A percentile compares a stretch with the other conserved stretches of the same genome.
phyloP scores from a whole-genome alignment of 2,329 filamentous ascomycete genomes.

The Colletotrichum tabaci region DNA sequence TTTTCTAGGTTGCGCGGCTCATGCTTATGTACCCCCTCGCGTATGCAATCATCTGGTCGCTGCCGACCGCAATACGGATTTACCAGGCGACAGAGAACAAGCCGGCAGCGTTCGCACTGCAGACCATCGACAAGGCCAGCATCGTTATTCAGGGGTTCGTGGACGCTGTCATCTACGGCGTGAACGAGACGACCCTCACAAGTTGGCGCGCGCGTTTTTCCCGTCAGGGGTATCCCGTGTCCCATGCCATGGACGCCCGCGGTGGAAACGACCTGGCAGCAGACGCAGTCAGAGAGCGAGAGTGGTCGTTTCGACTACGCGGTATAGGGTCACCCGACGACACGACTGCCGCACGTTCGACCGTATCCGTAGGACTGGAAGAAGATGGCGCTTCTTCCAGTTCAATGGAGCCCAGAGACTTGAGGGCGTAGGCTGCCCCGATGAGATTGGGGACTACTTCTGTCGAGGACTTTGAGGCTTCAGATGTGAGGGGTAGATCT shows the following conservation, averaged over 20 bases:
- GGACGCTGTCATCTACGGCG: conserved; percentile 58
- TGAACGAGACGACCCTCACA: conserved; percentile 32
- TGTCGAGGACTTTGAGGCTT: not conserved
- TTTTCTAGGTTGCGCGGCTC: conserved; percentile 53
- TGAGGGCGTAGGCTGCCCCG: conserved; percentile 7
- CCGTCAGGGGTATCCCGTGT: conserved; percentile 3
- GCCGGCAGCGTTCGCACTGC: conserved; percentile 53
- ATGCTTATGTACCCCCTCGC: conserved; percentile 60
- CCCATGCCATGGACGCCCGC: not conserved
- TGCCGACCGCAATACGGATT: conserved; percentile 57
- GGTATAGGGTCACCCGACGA: not conserved
- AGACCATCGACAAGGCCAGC: conserved; percentile 55
- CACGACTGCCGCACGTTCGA: not conserved
- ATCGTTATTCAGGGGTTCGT: conserved; percentile 59
- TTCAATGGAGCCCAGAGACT: conserved; percentile 17
- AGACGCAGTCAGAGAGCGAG: not conserved
- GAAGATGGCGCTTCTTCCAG: not conserved
- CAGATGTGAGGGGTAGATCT: not conserved
- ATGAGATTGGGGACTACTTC: not conserved
- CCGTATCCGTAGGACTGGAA: not conserved
- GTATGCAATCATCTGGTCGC: conserved; percentile 59
- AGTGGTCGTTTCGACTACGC: not conserved
- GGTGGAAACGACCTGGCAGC: not conserved
- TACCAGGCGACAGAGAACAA: conserved; percentile 54
- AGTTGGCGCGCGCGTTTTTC: conserved; percentile 28